Evolutionary conservation across 1,139 yeast genomes (phyloP).

Genomic region (Kurtzmaniella natalensis): DNA sequence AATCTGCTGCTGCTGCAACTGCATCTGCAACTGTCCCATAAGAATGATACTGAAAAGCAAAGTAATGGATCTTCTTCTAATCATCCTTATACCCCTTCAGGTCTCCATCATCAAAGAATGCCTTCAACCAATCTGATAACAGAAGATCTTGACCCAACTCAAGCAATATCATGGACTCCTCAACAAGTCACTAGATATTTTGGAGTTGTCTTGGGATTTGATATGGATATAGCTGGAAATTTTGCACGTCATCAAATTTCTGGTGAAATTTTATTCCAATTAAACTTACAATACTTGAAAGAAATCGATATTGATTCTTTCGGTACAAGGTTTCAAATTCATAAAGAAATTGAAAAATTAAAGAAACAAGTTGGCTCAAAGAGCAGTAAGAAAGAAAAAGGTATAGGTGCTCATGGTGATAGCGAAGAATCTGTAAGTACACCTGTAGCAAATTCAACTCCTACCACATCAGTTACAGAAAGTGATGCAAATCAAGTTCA

Average conservation of each 20-base stretch:
- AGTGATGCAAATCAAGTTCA: not conserved
- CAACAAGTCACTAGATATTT: conserved; percentile 80
- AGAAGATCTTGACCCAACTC: conserved; percentile 44
- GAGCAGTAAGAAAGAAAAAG: not conserved
- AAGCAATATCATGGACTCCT: conserved; percentile 75
- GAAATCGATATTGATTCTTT: conserved; percentile 89
- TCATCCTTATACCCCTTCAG: not conserved
- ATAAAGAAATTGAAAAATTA: conserved; percentile 80
- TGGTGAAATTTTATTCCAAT: conserved; percentile 77
- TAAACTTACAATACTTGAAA: conserved; percentile 80
- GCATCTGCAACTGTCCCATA: not conserved
- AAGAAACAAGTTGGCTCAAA: conserved; percentile 17
- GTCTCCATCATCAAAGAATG: conserved; percentile 11
- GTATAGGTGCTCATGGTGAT: not conserved
- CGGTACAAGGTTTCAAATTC: conserved; percentile 91
- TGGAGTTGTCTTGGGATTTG: conserved; percentile 63
- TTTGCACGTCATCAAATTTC: conserved; percentile 86
- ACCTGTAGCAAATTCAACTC: conserved; percentile 1
- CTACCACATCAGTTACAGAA: conserved; percentile 1
- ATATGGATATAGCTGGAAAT: conserved; percentile 64
- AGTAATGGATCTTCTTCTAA: conserved; percentile 4
- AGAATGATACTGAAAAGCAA: not conserved
- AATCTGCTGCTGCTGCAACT: not conserved
- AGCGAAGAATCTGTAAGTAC: not conserved
- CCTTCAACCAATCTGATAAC: conserved; percentile 15